Conservation (phyloP, 176 grass and related monocot species). For the Phragmites australis region DNA sequence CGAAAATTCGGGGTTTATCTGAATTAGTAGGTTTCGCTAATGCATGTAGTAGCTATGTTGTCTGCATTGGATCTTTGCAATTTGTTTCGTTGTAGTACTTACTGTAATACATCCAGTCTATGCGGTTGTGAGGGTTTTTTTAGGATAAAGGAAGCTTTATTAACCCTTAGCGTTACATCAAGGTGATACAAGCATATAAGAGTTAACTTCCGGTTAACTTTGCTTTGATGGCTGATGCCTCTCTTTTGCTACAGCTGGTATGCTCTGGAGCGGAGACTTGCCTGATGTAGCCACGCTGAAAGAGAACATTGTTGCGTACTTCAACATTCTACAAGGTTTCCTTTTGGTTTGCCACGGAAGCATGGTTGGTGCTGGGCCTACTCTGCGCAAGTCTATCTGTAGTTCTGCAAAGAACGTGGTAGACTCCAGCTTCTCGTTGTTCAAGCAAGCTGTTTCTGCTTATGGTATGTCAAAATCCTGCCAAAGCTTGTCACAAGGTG, state of each 20-base stretch:
- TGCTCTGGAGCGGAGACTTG: constrained; percentile 82
- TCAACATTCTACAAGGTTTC: constrained; percentile 85
- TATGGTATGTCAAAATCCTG: constrained; percentile 49
- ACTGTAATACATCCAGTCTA: background rate
- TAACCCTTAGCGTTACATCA: too few species aligned
- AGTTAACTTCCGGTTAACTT: too few species aligned
- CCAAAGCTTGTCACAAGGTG: background rate
- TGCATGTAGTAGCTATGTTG: background rate
- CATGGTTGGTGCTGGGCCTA: constrained; percentile 67
- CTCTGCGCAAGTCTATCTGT: constrained; percentile 74
- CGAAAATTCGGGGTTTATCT: background rate
- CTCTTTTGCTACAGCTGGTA: constrained; percentile 59
- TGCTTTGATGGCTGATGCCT: constrained; percentile 15
- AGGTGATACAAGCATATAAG: too few species aligned
- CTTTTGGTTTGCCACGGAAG: constrained; percentile 85
- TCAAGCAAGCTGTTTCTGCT: constrained; percentile 72
- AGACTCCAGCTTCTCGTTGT: constrained; percentile 76
- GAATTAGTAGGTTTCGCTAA: background rate
- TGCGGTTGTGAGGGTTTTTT: background rate
- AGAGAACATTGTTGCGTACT: constrained; percentile 76
- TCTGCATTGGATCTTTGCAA: background rate
- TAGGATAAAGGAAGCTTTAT: too few species aligned
- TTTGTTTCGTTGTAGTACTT: constrained; percentile 18
- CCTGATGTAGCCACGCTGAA: constrained; percentile 66
- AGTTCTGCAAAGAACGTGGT: constrained; percentile 59